Evolutionary conservation across 1,284 basidiomycete species (phyloP).

Genomic region (Cerrena zonata): DNA sequence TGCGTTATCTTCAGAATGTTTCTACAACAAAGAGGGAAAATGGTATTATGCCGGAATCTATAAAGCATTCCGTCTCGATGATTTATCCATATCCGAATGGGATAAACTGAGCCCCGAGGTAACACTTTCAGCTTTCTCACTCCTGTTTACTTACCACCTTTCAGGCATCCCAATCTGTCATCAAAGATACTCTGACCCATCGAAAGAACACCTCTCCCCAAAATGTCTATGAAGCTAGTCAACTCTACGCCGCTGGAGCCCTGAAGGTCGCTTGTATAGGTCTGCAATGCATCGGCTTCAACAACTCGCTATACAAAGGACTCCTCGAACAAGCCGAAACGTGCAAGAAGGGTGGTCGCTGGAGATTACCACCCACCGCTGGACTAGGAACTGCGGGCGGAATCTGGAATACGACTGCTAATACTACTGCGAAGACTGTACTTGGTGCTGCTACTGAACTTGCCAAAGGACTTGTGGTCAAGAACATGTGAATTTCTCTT

Average conservation of each 20-base stretch:
- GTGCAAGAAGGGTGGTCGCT: slow-evolving; percentile 34
- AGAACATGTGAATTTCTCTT: background rate
- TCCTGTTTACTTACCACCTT: background rate
- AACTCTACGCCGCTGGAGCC: slow-evolving; percentile 66
- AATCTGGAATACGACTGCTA: slow-evolving; percentile 6
- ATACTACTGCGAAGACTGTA: slow-evolving; percentile 2
- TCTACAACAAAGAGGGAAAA: slow-evolving; percentile 68
- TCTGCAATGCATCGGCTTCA: slow-evolving; percentile 71
- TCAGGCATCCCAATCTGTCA: slow-evolving; percentile 56
- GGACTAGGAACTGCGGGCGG: slow-evolving; percentile 8
- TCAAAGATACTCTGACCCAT: slow-evolving; percentile 62
- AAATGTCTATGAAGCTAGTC: slow-evolving; percentile 64
- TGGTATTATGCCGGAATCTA: slow-evolving; percentile 81
- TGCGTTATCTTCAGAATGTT: slow-evolving; percentile 50
- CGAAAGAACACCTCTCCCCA: slow-evolving; percentile 72
- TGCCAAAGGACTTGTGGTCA: background rate
- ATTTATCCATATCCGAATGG: slow-evolving; percentile 63
- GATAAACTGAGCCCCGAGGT: slow-evolving; percentile 60
- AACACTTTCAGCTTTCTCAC: slow-evolving; percentile 1
- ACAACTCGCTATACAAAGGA: slow-evolving; percentile 48
- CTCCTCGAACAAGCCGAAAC: slow-evolving; percentile 59
- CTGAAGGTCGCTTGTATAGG: slow-evolving; percentile 66
- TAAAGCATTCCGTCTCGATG: slow-evolving; percentile 55
- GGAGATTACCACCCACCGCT: slow-evolving; percentile 15
- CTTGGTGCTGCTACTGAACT: background rate